Percentiles rank a stretch among this genome's conserved stretches.
Evolutionary conservation across 139 green algal genomes (phyloP).

Genomic region (Trebouxia sp.): DNA sequence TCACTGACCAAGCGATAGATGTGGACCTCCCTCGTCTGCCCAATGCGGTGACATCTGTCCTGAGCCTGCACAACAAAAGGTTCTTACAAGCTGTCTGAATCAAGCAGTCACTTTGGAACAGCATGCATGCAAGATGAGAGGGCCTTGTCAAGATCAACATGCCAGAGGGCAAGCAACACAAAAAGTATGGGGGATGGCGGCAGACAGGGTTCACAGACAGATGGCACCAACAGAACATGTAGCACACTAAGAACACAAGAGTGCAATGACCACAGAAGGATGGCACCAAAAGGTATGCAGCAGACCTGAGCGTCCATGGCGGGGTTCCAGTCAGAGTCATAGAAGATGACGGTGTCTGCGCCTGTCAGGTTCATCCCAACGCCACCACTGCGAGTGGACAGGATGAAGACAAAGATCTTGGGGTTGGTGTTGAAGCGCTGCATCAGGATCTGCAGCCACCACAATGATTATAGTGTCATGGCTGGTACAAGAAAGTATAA

Average conservation of each 20-base stretch:
- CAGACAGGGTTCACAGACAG: no score
- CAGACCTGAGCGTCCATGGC: conserved; percentile 87
- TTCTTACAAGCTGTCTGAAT: neutral
- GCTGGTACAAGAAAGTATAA: no score
- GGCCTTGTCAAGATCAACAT: no score
- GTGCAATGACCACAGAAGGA: neutral
- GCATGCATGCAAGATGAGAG: neutral
- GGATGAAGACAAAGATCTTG: conserved; percentile 95
- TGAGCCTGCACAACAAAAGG: conserved; percentile 58
- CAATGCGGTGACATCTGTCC: conserved; percentile 96
- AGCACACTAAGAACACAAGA: neutral
- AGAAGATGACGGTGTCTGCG: conserved; percentile 98
- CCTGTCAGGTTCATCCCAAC: conserved; percentile 99
- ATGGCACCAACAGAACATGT: neutral
- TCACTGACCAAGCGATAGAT: conserved; percentile 95
- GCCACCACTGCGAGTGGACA: conserved; percentile 92
- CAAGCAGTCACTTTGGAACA: neutral
- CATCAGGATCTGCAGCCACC: conserved; percentile 75
- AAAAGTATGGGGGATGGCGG: no score
- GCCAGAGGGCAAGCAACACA: no score
- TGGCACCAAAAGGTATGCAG: neutral
- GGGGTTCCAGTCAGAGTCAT: conserved; percentile 97
- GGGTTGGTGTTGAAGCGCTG: conserved; percentile 90
- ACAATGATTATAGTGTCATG: no score
- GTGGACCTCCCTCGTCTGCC: conserved; percentile 95